Conservation (phyloP, 2,329 filamentous ascomycete genomes). For the Talaromyces sp. region DNA sequence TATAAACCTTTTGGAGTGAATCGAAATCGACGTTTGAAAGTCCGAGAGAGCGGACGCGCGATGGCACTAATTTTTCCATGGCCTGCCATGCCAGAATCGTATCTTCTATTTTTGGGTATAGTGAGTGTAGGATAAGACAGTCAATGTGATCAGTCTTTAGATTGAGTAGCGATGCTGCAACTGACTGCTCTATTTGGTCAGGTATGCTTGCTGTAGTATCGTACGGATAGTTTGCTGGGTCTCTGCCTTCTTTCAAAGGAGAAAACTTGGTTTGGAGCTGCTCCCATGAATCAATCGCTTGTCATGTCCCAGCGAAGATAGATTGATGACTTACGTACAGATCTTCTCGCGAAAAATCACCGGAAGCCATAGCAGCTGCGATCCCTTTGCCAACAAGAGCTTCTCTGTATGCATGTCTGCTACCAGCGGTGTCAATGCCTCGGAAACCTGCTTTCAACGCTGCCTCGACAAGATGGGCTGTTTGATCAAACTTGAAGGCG, state of each 20-base stretch:
- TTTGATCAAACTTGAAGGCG: conserved; percentile 14
- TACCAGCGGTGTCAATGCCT: conserved; percentile 12
- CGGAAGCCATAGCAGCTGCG: conserved; percentile 1
- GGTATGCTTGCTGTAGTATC: conserved; percentile 2
- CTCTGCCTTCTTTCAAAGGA: conserved; percentile 2
- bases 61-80: conserved; percentile 6
- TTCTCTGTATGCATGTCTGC: conserved; percentile 6
- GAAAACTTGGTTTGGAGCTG: conserved; percentile 14
- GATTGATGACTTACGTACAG: neutral
- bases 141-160: conserved; percentile 7
- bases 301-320: neutral
- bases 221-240: neutral
- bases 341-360: neutral
- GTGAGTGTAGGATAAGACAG: conserved; percentile 9
- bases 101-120: conserved; percentile 1
- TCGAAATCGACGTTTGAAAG: conserved; percentile 5
- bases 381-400: conserved; percentile 8
- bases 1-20: neutral
- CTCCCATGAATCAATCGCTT: neutral
- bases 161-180: conserved; percentile 2
- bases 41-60: conserved; percentile 1
- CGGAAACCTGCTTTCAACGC: conserved; percentile 11
- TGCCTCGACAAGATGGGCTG: neutral
- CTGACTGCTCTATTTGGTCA: conserved; percentile 5
- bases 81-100: conserved; percentile 6